Conservation (phyloP, 1,284 basidiomycete species). For the Hortiboletus rubellus region DNA sequence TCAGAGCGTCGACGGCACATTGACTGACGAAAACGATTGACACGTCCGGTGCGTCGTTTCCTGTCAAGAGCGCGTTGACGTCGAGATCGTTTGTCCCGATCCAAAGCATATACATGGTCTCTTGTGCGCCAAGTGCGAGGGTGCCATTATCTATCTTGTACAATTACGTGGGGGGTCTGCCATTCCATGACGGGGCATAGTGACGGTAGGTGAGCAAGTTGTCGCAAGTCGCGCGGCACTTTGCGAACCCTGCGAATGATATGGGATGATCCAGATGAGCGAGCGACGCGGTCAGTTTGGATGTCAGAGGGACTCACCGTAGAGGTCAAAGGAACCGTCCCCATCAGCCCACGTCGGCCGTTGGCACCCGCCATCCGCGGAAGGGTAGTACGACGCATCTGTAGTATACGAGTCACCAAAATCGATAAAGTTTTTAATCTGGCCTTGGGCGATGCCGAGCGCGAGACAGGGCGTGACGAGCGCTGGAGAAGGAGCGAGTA, state of each 20-base stretch:
- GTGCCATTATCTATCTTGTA: constrained; percentile 27
- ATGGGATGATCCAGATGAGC: not conserved
- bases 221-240: constrained; percentile 46
- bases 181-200: constrained; percentile 41
- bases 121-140: constrained; percentile 30
- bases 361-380: constrained; percentile 38
- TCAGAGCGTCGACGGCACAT: constrained; percentile 46
- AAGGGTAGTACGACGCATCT: constrained; percentile 36
- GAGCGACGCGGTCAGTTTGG: not conserved
- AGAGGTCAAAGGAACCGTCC: constrained; percentile 41
- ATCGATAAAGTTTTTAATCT: constrained; percentile 45
- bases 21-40: constrained; percentile 43
- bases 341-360: constrained; percentile 47
- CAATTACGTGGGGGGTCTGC: constrained; percentile 40
- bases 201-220: constrained; percentile 42
- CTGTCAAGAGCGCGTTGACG: constrained; percentile 39
- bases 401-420: constrained; percentile 53
- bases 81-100: constrained; percentile 53
- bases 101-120: constrained; percentile 50
- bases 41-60: constrained; percentile 36
- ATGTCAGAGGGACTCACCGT: constrained; percentile 24
- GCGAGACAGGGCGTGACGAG: constrained; percentile 11
- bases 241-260: constrained; percentile 35
- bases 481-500: too few relatives aligned
- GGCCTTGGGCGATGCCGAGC: constrained; percentile 28